Evolutionary conservation across 306 rosid species (phyloP).

Genomic region (Begonia masoniana): DNA sequence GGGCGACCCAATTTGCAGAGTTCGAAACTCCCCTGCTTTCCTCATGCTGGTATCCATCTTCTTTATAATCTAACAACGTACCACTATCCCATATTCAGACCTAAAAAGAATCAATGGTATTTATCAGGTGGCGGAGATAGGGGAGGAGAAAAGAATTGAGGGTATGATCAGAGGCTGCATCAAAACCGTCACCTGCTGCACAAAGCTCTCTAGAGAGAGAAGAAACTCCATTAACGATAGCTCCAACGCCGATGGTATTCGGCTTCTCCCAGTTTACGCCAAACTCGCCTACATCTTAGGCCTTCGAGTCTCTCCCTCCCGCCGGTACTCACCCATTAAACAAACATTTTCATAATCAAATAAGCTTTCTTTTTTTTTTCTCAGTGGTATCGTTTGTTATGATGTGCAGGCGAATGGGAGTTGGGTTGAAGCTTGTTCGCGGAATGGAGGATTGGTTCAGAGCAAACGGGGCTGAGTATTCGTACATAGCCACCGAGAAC

Average conservation of each 20-base stretch:
- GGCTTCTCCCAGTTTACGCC: constrained; percentile 44
- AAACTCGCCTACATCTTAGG: constrained; percentile 68
- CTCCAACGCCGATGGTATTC: constrained; percentile 6
- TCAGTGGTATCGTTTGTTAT: not conserved
- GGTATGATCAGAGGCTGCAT: constrained; percentile 23
- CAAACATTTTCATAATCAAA: not conserved
- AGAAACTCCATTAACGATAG: constrained; percentile 9
- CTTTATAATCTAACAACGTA: not conserved
- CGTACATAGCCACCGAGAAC: constrained; percentile 57
- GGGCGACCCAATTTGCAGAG: constrained; percentile 85
- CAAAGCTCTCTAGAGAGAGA: constrained; percentile 31
- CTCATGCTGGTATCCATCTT: constrained; percentile 60
- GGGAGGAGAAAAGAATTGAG: constrained; percentile 38
- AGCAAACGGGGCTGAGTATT: constrained; percentile 24
- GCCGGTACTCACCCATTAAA: constrained; percentile 23
- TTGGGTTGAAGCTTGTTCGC: constrained; percentile 48
- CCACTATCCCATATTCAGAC: not conserved
- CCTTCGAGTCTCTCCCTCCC: constrained; percentile 74
- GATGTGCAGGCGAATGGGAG: constrained; percentile 61
- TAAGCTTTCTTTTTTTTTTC: not conserved
- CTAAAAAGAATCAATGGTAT: not conserved
- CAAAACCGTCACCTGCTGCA: constrained; percentile 67
- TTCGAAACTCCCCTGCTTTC: constrained; percentile 78
- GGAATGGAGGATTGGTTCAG: constrained; percentile 56
- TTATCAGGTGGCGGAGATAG: constrained; percentile 61